Conservation (phyloP, 2,329 filamentous ascomycete genomes). For the Mollisia scopiformis region DNA sequence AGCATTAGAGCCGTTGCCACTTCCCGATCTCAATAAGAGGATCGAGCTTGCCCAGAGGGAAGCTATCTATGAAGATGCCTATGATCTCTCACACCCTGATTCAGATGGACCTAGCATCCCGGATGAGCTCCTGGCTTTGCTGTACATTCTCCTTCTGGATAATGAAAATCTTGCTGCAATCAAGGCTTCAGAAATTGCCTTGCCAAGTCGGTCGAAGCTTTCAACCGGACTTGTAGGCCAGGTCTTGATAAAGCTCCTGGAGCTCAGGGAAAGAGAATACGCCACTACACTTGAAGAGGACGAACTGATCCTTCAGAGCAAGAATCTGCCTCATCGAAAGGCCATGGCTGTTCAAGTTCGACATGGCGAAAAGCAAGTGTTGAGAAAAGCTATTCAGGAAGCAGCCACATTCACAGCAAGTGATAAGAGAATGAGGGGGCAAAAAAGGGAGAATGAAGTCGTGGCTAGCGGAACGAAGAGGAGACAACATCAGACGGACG, state of each 20-base stretch:
- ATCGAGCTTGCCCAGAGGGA: constrained; percentile 55
- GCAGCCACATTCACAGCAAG: constrained; percentile 33
- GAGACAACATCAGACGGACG: constrained; percentile 16
- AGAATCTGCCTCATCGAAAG: constrained; percentile 36
- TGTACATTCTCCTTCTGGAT: constrained; percentile 47
- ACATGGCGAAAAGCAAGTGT: constrained; percentile 64
- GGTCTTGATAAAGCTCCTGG: constrained; percentile 43
- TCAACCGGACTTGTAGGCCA: constrained; percentile 42
- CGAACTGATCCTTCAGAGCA: constrained; percentile 39
- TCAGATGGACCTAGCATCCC: constrained; percentile 34
- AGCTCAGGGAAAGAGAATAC: constrained; percentile 50
- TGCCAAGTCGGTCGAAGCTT: constrained; percentile 44
- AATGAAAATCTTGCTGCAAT: constrained; percentile 40
- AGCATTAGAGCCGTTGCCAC: constrained; percentile 26
- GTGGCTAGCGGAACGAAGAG: constrained; percentile 22
- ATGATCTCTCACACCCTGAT: constrained; percentile 48
- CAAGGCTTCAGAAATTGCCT: constrained; percentile 38
- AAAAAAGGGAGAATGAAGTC: not conserved
- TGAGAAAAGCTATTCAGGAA: constrained; percentile 49
- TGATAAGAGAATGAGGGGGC: constrained; percentile 39
- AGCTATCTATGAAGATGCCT: constrained; percentile 62
- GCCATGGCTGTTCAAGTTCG: constrained; percentile 63
- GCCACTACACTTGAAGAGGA: constrained; percentile 56
- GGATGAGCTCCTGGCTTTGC: constrained; percentile 40
- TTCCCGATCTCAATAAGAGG: constrained; percentile 32